phyloP scores from a whole-genome alignment of 1,139 yeast species.

The Kodamaea plutei region DNA sequence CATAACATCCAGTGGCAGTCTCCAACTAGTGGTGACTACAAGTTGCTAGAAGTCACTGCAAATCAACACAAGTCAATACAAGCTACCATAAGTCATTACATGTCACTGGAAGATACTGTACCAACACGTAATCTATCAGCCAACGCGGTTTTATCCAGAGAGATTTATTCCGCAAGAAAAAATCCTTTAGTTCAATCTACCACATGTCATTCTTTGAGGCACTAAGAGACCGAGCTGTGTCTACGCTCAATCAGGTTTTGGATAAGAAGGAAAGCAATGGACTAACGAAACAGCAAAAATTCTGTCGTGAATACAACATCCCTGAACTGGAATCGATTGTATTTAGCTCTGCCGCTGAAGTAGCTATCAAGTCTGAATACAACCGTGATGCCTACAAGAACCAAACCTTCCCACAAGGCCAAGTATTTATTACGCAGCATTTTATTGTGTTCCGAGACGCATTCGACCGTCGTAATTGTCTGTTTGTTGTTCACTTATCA shows the following conservation, averaged over 20 bases:
- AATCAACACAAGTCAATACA: no score
- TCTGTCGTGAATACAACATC: constrained; percentile 60
- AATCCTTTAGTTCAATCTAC: no score
- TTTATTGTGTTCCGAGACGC: constrained; percentile 72
- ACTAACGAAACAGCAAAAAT: constrained; percentile 62
- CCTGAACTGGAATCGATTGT: constrained; percentile 69
- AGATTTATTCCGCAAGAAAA: no score
- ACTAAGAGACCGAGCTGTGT: constrained; percentile 21
- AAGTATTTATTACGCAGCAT: constrained; percentile 65
- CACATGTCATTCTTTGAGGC: constrained; percentile 25
- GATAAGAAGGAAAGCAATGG: constrained; percentile 33
- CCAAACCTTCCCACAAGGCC: constrained; percentile 47
- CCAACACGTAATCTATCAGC: no score
- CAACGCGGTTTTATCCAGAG: no score
- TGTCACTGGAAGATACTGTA: no score
- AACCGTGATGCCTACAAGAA: constrained; percentile 24
- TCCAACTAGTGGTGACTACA: no score
- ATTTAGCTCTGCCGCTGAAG: constrained; percentile 67
- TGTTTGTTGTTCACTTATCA: constrained; percentile 68
- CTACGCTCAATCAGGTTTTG: constrained; percentile 38
- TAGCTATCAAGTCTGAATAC: constrained; percentile 46
- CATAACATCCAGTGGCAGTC: no score
- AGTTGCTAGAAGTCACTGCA: no score
- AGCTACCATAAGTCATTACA: no score
- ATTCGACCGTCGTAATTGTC: constrained; percentile 64